phyloP scores from a whole-genome alignment of 495 filamentous ascomycete species.

The Xylaria grammica region DNA sequence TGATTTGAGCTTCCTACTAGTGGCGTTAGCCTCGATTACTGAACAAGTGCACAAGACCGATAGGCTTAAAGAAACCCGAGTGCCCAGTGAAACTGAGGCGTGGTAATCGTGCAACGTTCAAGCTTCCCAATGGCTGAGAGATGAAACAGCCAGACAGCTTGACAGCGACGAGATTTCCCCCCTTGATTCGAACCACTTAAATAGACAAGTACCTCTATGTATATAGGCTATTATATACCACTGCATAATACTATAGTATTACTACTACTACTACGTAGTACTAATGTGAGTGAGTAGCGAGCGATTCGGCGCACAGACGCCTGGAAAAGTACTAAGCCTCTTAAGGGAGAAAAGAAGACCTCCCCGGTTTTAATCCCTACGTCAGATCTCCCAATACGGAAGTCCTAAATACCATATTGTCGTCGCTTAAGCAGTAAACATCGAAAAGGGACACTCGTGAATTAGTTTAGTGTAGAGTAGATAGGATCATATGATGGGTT shows the following conservation, averaged over 20 bases:
- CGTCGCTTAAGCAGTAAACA: not conserved
- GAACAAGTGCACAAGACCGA: not conserved
- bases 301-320: slow-evolving; percentile 3
- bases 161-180: not conserved
- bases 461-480: too few species aligned
- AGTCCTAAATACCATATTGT: not conserved
- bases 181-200: not conserved
- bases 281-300: too few species aligned
- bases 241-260: too few species aligned
- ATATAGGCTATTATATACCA: too few species aligned
- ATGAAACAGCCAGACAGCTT: slow-evolving; percentile 12
- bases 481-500: slow-evolving; percentile 5
- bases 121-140: slow-evolving; percentile 10
- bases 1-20: not conserved
- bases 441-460: not conserved
- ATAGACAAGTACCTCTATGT: too few species aligned
- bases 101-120: not conserved
- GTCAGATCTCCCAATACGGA: slow-evolving; percentile 12
- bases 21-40: not conserved
- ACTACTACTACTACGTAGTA: too few species aligned
- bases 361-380: not conserved
- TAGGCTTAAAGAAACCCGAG: not conserved
- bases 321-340: slow-evolving; percentile 1
- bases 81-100: slow-evolving; percentile 14
- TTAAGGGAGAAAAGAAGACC: not conserved